Percentiles rank a stretch among this genome's conserved stretches.
These are phyloP conservation scores for Haematococcus sp. DNA, from an alignment of 139 green algal species.

Conservation along the genomic window DNA sequence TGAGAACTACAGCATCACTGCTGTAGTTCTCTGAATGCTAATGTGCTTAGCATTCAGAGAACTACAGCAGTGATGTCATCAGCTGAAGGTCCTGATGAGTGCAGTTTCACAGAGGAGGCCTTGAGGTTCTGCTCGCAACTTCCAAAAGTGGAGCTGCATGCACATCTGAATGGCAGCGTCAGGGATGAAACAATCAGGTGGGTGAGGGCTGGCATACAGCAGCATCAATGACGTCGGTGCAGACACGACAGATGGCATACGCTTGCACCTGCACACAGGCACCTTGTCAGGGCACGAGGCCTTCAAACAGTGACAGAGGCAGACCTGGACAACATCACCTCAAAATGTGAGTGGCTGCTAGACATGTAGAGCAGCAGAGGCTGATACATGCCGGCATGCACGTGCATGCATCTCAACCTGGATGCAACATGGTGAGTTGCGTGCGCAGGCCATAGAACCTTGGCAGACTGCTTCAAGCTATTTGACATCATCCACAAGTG, in stretches of 20 bases:
- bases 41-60: too few relatives aligned
- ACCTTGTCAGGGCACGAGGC: not conserved
- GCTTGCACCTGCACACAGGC: conserved; percentile 1
- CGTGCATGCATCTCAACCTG: conserved; percentile 2
- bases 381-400: not conserved
- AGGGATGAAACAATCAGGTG: conserved; percentile 35
- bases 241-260: too few relatives aligned
- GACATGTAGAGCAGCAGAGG: too few relatives aligned
- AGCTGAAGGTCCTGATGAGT: too few relatives aligned
- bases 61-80: too few relatives aligned
- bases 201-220: not conserved
- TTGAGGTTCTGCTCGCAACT: conserved; percentile 62
- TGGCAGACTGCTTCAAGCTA: conserved; percentile 74
- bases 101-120: not conserved
- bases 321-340: conserved; percentile 35
- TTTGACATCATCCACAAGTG: conserved; percentile 78
- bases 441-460: not conserved
- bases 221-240: too few relatives aligned
- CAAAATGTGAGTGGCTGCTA: conserved; percentile 27
- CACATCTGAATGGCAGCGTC: conserved; percentile 81
- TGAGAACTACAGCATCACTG: too few relatives aligned
- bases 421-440: not conserved
- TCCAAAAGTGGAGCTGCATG: conserved; percentile 86
- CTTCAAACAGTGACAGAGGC: conserved; percentile 11
- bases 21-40: too few relatives aligned